phyloP scores from a whole-genome alignment of 345 rosid genomes.

The Jatropha curcas region DNA sequence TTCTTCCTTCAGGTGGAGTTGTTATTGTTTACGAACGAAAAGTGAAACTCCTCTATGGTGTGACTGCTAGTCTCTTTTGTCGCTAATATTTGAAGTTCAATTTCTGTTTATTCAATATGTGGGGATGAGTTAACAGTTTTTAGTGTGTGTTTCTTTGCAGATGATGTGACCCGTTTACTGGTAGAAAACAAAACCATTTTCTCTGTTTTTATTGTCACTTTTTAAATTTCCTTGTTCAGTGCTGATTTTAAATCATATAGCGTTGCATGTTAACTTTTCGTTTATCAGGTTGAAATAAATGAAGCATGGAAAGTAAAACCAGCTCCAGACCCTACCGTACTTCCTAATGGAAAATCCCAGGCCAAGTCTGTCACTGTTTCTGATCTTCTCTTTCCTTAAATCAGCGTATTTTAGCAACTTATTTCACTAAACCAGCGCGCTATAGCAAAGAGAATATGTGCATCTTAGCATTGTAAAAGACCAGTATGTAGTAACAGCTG shows the following conservation, averaged over 20 bases:
- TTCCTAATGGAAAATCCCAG: conserved; percentile 67
- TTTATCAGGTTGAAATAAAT: conserved; percentile 67
- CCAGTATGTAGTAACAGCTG: neutral
- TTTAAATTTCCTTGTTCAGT: neutral
- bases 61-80: conserved; percentile 18
- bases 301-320: conserved; percentile 75
- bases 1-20: conserved; percentile 63
- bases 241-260: neutral
- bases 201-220: neutral
- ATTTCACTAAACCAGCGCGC: neutral
- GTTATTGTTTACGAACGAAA: conserved; percentile 90
- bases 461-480: neutral
- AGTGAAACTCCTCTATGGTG: conserved; percentile 90
- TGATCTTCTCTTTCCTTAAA: neutral
- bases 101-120: neutral
- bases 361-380: conserved; percentile 48
- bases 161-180: conserved; percentile 79
- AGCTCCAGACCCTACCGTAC: conserved; percentile 57
- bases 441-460: neutral
- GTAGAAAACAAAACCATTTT: conserved; percentile 32
- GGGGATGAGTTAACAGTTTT: neutral
- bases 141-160: conserved; percentile 37
- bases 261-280: neutral
- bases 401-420: neutral
- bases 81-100: neutral